A percentile compares a stretch with the other conserved stretches of the same genome.
Conservation (phyloP, 129 eudicot species). For the Lonicera japonica region DNA sequence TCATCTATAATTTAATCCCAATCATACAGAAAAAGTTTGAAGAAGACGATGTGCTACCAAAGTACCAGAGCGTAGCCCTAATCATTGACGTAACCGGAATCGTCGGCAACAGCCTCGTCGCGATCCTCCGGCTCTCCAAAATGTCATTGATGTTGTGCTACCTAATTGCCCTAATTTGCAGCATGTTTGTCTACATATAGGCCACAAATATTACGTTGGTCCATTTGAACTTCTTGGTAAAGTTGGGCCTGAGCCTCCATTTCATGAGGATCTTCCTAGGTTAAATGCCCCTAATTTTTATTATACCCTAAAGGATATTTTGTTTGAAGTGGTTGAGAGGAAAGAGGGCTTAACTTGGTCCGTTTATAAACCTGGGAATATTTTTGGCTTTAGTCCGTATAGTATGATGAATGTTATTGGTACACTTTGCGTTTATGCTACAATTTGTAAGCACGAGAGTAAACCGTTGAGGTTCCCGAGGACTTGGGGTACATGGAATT, state of each 20-base stretch:
- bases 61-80: constrained; percentile 60
- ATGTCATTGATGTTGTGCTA: constrained; percentile 45
- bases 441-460: no score
- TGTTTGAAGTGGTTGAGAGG: constrained; percentile 19
- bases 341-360: constrained; percentile 66
- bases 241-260: constrained; percentile 45
- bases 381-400: constrained; percentile 77
- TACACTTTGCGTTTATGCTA: no score
- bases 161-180: constrained; percentile 57
- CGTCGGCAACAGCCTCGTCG: constrained; percentile 77
- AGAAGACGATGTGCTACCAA: constrained; percentile 47
- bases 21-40: constrained; percentile 56
- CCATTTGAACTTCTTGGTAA: constrained; percentile 41
- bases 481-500: no score
- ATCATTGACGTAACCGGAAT: constrained; percentile 83
- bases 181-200: constrained; percentile 70
- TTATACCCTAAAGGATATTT: no score
- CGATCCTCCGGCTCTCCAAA: constrained; percentile 58
- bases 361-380: constrained; percentile 53
- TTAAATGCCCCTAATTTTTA: constrained; percentile 44
- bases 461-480: no score
- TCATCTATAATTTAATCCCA: no score
- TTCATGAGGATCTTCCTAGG: constrained; percentile 53
- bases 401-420: no score
- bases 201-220: constrained; percentile 46